Evolutionary conservation across 208 protist species (phyloP).

Genomic region (Kentomonas sorsogonicus): DNA sequence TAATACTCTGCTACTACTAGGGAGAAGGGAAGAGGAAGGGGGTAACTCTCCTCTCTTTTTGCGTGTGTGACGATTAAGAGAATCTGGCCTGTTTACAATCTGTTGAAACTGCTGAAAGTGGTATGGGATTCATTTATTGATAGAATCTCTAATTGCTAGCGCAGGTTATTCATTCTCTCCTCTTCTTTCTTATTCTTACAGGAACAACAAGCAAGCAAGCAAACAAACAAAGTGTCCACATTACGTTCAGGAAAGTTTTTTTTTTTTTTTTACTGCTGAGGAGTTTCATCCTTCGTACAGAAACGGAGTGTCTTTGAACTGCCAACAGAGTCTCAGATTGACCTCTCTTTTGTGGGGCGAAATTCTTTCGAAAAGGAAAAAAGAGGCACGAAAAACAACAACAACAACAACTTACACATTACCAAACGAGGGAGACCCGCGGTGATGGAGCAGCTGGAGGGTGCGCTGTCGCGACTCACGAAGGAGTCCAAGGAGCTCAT

Average conservation of each 20-base stretch:
- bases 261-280: too few species aligned
- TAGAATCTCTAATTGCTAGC: neutral
- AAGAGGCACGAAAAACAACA: too few species aligned
- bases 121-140: neutral
- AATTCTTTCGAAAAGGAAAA: conserved; percentile 2
- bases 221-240: too few species aligned
- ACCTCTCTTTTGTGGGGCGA: neutral
- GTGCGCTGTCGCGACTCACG: conserved; percentile 34
- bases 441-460: conserved; percentile 49
- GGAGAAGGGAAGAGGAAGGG: neutral
- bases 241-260: neutral
- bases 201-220: too few species aligned
- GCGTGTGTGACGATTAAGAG: neutral
- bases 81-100: neutral
- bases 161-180: conserved; percentile 1
- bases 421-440: neutral
- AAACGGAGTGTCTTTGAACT: too few species aligned
- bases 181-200: conserved; percentile 12
- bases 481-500: conserved; percentile 76
- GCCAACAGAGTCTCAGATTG: neutral
- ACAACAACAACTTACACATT: neutral
- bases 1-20: neutral
- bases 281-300: too few species aligned
- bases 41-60: neutral
- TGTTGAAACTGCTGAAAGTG: neutral